Evolutionary conservation across 2,329 filamentous ascomycete genomes (phyloP), one percentile per base, ranked within the genome.

Genomic region (Orbilia quercus): DNA sequence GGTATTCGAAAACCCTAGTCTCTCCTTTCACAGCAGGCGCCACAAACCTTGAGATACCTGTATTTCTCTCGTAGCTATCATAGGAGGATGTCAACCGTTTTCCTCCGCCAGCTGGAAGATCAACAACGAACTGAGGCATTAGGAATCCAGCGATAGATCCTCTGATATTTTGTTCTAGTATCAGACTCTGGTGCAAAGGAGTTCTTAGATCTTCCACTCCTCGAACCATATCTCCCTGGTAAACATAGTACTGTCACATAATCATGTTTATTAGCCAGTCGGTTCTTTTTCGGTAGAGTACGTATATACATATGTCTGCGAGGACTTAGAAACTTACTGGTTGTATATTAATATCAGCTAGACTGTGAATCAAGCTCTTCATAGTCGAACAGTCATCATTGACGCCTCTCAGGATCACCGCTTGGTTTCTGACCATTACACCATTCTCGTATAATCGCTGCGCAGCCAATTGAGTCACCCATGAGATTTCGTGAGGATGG

Each of bases 131-230:
- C 16, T 84, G 82, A 0, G 88, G 87, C 81, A 83, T 88, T 81
- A 85, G 83, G 79, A 88, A 89, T 0, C 87, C 87, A 0, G 86
- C 86, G 47, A 88, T 85, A 0, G 83, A 85, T 28, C 87, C 87
- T 9, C 85, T 84, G 60, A 89, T 82, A 44, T 85, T 78, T 20
- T 83, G 81, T 78, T 89, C 87, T 0, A 89, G 80, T 16, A 86
- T 80, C 14, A 89, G 81, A 50, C 87, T 87, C 1, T 84, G 86
- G 45, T 82, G 82, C 9, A 89, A 82, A 1, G 86, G 86, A 0
- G 87, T 89, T 6, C 87, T 85, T 20, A 89, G 81, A 76, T 89
- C 87, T 80, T 89, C 87, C 1, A 86, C 82, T 47, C 84, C 85
- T 25, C 82, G 79, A 7, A 88, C 85, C 84, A 89, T 86, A 78